A percentile compares a stretch with the other conserved stretches of the same genome.
phyloP scores from a whole-genome alignment of 257 asterid genomes.

The Paulownia fortunei region DNA sequence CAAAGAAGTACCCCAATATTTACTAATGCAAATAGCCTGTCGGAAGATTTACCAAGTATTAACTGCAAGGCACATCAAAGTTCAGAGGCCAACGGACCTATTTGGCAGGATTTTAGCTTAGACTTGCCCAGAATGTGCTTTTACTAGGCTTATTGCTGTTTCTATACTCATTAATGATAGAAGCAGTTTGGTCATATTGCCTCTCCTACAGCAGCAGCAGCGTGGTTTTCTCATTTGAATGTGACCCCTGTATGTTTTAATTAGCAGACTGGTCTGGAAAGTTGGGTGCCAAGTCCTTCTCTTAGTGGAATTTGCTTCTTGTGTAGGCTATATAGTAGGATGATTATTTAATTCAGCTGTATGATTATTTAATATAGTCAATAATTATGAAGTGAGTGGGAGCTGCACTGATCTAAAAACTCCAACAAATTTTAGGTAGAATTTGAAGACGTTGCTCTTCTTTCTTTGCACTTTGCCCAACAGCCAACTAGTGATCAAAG shows the following conservation, averaged over 20 bases:
- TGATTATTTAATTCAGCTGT: neutral
- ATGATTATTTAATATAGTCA: neutral
- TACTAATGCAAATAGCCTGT: neutral
- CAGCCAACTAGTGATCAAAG: slow-evolving; percentile 8
- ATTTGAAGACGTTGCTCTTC: neutral
- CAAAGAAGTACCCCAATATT: neutral
- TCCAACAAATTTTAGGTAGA: slow-evolving; percentile 11
- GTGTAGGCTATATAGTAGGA: neutral
- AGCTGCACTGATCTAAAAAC: slow-evolving; percentile 4
- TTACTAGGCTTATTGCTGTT: neutral
- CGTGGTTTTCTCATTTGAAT: neutral
- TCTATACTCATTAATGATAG: neutral
- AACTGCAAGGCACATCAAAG: neutral
- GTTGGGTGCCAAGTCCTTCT: too few relatives aligned
- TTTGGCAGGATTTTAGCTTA: neutral
- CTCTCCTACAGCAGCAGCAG: neutral
- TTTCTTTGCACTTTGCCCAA: neutral
- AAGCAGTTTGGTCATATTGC: neutral
- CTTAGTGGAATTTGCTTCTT: too few relatives aligned
- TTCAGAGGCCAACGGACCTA: neutral
- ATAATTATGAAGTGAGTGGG: neutral
- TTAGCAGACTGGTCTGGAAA: neutral
- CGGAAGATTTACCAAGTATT: neutral
- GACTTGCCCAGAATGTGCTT: neutral
- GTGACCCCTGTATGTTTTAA: neutral